Base-by-base conservation (phyloP, 345 rosid species). In the Salix viminalis region DNA sequence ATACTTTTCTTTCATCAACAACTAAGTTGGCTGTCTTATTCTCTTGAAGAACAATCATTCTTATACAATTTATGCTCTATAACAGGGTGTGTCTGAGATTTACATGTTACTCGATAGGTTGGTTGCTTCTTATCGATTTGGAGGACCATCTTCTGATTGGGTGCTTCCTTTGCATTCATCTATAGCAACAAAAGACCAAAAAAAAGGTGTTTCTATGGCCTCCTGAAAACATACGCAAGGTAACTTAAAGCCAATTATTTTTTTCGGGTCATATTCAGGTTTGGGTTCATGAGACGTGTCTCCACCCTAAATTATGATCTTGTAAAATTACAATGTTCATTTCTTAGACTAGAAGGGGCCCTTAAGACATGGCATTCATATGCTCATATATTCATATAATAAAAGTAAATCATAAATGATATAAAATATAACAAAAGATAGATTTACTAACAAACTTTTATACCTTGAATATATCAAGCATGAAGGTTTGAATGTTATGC, bases 111-210 rank as follows among this genome's bases (percentile, higher is more conserved):
- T 86, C 32, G 97, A 92, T 86, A 91, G 88, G 76, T 83, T 94
- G 83, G 87, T 85, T 81, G 94, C 90, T 80, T 88, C 96, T 74
- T 90, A 90, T 83, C 95, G 86, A 61, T 94, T 92, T 86, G 88
- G 96, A 80, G 98, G 97, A 70, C 78, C 84, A 77, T 87, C 94
- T 68, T 87, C 88, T 48, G 91, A 94, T 75, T 94, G 97, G 98
- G 84, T 92, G 79, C 89, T 92, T 78, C 96, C 97, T 71, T 80
- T 92, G 79, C 98, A 94, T 90, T 94, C 98, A 61, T 91, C 97
- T 60, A 72, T 92, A 74, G 88, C 94, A 72, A 85, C 98, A 52
- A 76, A 78, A 56, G 94, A 90, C 77, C 94, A 92, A 78, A 92
- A 86, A 86, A 82, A 92, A 84, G 78, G 94, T 87, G 83, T 94